Conservation (phyloP, 345 rosid species). For the Gossypium herbaceum region DNA sequence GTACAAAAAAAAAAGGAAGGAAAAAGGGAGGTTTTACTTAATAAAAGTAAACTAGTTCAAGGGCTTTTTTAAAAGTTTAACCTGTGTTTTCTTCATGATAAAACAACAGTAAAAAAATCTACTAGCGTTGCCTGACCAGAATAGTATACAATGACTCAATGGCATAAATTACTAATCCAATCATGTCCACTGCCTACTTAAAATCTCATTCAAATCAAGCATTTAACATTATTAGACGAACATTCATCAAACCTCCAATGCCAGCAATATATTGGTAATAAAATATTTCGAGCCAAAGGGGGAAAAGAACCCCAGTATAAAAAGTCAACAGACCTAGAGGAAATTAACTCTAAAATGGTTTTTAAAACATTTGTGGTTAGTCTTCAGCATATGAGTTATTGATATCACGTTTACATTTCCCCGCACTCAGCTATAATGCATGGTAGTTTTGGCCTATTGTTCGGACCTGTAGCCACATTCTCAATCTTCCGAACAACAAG, state of each 20-base stretch:
- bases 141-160: no score
- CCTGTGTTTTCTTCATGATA: no score
- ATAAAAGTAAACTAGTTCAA: no score
- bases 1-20: no score
- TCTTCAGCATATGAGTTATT: not conserved
- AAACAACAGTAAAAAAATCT: no score
- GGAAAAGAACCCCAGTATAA: not conserved
- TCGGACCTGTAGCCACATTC: slow-evolving; percentile 91
- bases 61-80: no score
- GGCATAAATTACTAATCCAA: no score
- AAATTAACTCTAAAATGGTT: not conserved
- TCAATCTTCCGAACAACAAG: slow-evolving; percentile 84
- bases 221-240: not conserved
- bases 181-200: no score
- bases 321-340: not conserved
- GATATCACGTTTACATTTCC: slow-evolving; percentile 57
- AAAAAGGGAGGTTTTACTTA: no score
- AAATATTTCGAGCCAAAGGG: no score
- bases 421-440: slow-evolving; percentile 83
- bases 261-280: not conserved
- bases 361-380: not conserved
- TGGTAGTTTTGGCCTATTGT: slow-evolving; percentile 78
- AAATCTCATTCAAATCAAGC: not conserved
- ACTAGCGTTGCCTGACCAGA: no score
- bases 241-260: not conserved